These are phyloP conservation scores for Malassezia sympodialis DNA, from an alignment of 1,284 basidiomycete species.

Conservation along the genomic window DNA sequence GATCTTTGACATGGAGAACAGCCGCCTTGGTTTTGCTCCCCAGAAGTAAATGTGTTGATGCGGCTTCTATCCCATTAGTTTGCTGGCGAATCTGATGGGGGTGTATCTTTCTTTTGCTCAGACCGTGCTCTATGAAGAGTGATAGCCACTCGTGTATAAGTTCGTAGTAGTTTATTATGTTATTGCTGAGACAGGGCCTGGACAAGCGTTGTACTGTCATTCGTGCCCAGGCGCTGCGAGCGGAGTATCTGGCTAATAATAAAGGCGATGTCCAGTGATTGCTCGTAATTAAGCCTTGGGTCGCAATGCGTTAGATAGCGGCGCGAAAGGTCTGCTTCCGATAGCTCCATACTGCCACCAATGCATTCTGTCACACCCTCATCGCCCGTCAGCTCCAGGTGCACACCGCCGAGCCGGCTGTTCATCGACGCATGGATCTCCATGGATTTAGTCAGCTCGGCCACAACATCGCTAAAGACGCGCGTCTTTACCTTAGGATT, in stretches of 20 bases:
- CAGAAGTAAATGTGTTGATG: neutral
- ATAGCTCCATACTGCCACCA: constrained; percentile 55
- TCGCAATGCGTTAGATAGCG: constrained; percentile 51
- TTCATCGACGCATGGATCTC: constrained; percentile 53
- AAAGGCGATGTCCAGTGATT: constrained; percentile 50
- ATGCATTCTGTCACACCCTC: constrained; percentile 66
- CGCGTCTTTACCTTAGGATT: constrained; percentile 56
- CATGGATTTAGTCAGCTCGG: constrained; percentile 71
- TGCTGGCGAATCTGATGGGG: neutral
- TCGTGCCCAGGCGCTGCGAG: constrained; percentile 23
- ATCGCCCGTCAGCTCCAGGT: constrained; percentile 92
- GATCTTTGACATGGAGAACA: constrained; percentile 49
- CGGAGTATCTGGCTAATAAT: constrained; percentile 37
- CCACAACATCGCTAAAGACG: constrained; percentile 79
- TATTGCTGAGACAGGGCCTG: neutral
- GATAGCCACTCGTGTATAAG: neutral
- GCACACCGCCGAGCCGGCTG: constrained; percentile 79
- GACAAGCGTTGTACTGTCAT: neutral
- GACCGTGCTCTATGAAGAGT: neutral
- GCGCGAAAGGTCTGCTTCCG: constrained; percentile 53
- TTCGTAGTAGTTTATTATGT: neutral
- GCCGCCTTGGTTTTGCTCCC: constrained; percentile 50
- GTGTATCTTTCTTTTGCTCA: neutral
- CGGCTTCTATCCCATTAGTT: neutral
- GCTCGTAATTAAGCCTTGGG: constrained; percentile 54